These are phyloP conservation scores for Trichothecium sympodiale DNA, from an alignment of 2,329 filamentous ascomycete species.

Conservation along the genomic window DNA sequence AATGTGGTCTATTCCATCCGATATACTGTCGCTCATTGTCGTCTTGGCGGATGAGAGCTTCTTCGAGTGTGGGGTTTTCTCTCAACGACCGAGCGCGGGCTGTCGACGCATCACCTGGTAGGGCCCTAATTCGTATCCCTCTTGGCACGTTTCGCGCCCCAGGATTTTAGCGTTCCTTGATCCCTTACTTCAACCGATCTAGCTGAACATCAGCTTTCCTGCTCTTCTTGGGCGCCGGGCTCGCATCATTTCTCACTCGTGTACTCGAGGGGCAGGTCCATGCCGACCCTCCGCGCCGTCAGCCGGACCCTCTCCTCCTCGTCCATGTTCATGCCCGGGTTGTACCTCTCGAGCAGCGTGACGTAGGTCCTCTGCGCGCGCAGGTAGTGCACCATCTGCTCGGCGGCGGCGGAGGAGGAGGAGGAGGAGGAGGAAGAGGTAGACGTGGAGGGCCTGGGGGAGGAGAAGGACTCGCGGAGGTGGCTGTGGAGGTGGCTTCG, in stretches of 20 bases:
- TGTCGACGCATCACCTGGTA: no score
- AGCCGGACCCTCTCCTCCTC: conserved; percentile 75
- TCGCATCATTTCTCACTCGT: background rate
- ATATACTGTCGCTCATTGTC: no score
- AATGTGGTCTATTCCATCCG: no score
- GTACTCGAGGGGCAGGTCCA: conserved; percentile 69
- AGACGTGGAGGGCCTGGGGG: conserved; percentile 55
- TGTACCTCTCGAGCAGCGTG: conserved; percentile 79
- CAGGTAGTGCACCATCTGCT: conserved; percentile 72
- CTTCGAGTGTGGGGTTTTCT: no score
- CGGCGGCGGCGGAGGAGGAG: conserved; percentile 25
- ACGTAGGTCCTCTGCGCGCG: conserved; percentile 78
- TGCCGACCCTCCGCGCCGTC: conserved; percentile 77
- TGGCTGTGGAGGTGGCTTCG: conserved; percentile 61
- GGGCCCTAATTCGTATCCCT: no score
- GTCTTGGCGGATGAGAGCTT: no score
- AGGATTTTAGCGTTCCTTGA: no score
- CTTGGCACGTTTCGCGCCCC: no score
- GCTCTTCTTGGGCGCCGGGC: no score
- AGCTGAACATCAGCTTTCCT: no score
- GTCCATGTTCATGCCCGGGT: conserved; percentile 81
- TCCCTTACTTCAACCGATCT: no score
- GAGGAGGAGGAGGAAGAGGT: conserved; percentile 13
- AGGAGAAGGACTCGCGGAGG: conserved; percentile 53
- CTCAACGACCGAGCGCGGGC: no score